Base-by-base conservation (phyloP, 192 early-diverging fungal species). In the Phycomyces nitens region DNA sequence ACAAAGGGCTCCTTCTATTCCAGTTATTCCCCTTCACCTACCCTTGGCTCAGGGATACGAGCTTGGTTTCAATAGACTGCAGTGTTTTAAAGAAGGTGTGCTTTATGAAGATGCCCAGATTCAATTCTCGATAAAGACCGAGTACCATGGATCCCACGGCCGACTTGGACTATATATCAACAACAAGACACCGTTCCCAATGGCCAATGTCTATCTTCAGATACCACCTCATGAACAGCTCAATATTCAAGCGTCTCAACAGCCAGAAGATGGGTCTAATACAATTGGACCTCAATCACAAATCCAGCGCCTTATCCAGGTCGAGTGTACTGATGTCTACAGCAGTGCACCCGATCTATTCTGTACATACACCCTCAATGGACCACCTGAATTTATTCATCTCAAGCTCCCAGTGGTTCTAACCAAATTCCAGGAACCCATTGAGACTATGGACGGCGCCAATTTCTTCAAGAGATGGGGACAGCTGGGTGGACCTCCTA, bases 381-480 rank as follows among this genome's bases (percentile, higher is more conserved):
- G 52, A 64, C 55, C 53, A 22, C 40, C 51, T 12, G 64, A 65
- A 16, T 77, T 44, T 0, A 65, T 92, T 11, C 82, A 85, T 59
- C 74, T 98, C 27, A 82, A 84, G 39, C 60, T 98, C 42, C 97
- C 97, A 0, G 78, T 97, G 10, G 78, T 84, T 7, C 64, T 93
- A 22, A 80, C 87, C 16, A 96, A 97, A 60, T 99, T 99, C 64
- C 82, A 94, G 65, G 89, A 92, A 24, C 88, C 89, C 1, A 90
- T 94, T 12, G 74, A 79, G 41, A 77, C 71, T 11, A 84, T 99
- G 52, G 65, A 85, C 22, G 82, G 88, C 6, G 29, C 66, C 8
- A 91, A 92, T 64, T 99, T 95, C 70, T 94, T 99, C 65, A 71
- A 77, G 11, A 81, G 97, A 18, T 99, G 97, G 97, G 88, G 88